A percentile compares a stretch with the other conserved stretches of the same genome.
phyloP scores from a whole-genome alignment of 163 green algal species.

The Scenedesmus sp. region DNA sequence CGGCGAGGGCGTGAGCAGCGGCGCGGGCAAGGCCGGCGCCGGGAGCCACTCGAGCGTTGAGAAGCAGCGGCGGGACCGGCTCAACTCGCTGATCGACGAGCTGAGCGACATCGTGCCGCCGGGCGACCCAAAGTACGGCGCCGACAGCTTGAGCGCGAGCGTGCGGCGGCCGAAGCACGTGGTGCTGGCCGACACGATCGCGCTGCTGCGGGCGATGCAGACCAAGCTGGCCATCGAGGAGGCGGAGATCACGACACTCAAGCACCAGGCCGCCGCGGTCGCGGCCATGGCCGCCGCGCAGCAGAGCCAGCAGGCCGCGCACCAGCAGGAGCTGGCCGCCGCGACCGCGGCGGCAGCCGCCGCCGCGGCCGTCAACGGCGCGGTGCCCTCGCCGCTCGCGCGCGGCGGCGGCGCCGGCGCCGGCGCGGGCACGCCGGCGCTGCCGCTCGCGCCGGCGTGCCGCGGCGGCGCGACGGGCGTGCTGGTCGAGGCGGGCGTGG shows the following conservation, averaged over 20 bases:
- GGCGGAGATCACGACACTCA: constrained; percentile 32
- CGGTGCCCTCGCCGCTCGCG: not conserved
- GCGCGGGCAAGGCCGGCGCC: not conserved
- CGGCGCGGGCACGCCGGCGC: not conserved
- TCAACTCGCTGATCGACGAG: constrained; percentile 89
- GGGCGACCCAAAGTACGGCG: constrained; percentile 33
- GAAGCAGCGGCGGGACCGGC: constrained; percentile 85
- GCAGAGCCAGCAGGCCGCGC: too few species aligned
- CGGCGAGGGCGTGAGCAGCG: not conserved
- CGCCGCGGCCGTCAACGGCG: not conserved
- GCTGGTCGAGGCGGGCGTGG: constrained; percentile 56
- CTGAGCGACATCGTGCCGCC: constrained; percentile 80
- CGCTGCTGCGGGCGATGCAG: constrained; percentile 74
- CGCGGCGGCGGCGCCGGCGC: not conserved
- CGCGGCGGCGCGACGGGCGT: constrained; percentile 42
- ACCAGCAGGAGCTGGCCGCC: not conserved
- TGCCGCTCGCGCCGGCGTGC: constrained; percentile 13
- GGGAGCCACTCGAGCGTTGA: constrained; percentile 77
- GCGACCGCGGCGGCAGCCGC: constrained; percentile 6
- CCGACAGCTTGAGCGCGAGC: constrained; percentile 4
- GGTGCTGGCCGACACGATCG: constrained; percentile 83
- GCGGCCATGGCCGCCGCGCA: constrained; percentile 20
- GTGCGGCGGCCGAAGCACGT: constrained; percentile 83
- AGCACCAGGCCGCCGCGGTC: constrained; percentile 39
- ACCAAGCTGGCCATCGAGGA: constrained; percentile 32